Conservation (phyloP, 805 yeast genomes). For the Wickerhamiella lipophila region DNA sequence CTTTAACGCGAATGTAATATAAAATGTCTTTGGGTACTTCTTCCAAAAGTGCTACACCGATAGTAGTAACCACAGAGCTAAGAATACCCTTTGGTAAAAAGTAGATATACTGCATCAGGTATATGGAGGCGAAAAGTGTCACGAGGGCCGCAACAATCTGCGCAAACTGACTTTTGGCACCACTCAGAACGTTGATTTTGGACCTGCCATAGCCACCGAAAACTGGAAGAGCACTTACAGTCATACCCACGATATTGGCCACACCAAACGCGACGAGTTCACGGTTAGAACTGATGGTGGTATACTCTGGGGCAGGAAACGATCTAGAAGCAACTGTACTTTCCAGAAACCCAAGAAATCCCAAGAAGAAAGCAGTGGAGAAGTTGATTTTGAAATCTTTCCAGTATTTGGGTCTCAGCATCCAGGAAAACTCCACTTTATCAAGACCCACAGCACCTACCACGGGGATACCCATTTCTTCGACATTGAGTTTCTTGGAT, state of each 20-base stretch:
- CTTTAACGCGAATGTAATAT: constrained; percentile 61
- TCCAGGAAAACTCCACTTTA: constrained; percentile 41
- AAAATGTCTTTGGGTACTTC: constrained; percentile 70
- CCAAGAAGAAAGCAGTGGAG: constrained; percentile 62
- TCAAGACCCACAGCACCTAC: constrained; percentile 52
- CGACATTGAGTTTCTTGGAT: constrained; percentile 32
- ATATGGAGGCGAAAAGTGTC: constrained; percentile 52
- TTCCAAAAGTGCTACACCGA: constrained; percentile 63
- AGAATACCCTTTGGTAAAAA: constrained; percentile 68
- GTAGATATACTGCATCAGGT: constrained; percentile 49
- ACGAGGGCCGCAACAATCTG: constrained; percentile 71
- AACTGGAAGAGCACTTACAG: constrained; percentile 58
- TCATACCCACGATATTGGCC: constrained; percentile 50
- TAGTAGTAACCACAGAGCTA: constrained; percentile 65
- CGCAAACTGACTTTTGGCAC: constrained; percentile 76
- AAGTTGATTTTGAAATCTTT: constrained; percentile 43
- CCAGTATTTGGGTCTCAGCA: constrained; percentile 37
- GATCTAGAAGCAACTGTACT: constrained; percentile 87
- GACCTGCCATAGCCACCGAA: constrained; percentile 96
- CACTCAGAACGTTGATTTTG: constrained; percentile 73
- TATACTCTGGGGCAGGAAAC: constrained; percentile 56
- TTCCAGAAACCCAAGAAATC: constrained; percentile 83
- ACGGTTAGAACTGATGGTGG: constrained; percentile 62
- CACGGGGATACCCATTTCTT: constrained; percentile 41
- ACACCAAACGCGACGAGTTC: constrained; percentile 83